A percentile compares a stretch with the other conserved stretches of the same genome.
Evolutionary conservation across 495 filamentous ascomycete species (phyloP).

Genomic region (Daldinia concentrica): DNA sequence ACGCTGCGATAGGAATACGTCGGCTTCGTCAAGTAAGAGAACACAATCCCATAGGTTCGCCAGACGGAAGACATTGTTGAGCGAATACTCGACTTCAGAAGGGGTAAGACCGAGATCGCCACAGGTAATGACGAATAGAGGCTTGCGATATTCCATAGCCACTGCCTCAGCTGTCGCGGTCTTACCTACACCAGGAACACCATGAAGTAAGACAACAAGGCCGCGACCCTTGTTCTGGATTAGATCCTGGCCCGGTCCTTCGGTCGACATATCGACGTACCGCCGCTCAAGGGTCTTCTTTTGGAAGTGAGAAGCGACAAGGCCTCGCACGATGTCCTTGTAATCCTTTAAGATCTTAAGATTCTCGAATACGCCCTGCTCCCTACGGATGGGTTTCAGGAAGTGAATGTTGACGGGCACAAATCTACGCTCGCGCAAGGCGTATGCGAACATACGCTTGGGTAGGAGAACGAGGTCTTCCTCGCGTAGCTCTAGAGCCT

Average conservation of each 20-base stretch:
- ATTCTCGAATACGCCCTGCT: conserved; percentile 59
- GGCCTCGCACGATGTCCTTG: conserved; percentile 63
- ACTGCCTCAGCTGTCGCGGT: conserved; percentile 66
- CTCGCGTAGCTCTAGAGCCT: conserved; percentile 41
- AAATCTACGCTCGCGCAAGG: conserved; percentile 52
- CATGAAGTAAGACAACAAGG: conserved; percentile 61
- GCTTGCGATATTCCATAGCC: conserved; percentile 58
- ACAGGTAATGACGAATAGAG: conserved; percentile 63
- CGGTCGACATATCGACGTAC: conserved; percentile 66
- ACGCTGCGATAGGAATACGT: conserved; percentile 61
- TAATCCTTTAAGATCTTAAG: conserved; percentile 62
- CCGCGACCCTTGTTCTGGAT: conserved; percentile 66
- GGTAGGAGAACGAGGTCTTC: conserved; percentile 53
- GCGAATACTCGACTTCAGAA: conserved; percentile 42
- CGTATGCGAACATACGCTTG: conserved; percentile 52
- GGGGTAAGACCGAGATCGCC: conserved; percentile 64
- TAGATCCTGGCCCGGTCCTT: conserved; percentile 67
- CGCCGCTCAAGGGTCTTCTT: conserved; percentile 48
- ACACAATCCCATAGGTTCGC: conserved; percentile 65
- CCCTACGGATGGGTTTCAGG: conserved; percentile 56
- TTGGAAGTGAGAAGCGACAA: conserved; percentile 57
- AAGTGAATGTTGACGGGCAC: conserved; percentile 46
- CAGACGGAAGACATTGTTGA: conserved; percentile 62
- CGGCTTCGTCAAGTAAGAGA: conserved; percentile 64
- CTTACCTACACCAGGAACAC: conserved; percentile 68